These are phyloP conservation scores for Salix udensis DNA, from an alignment of 345 rosid species.

Conservation along the genomic window DNA sequence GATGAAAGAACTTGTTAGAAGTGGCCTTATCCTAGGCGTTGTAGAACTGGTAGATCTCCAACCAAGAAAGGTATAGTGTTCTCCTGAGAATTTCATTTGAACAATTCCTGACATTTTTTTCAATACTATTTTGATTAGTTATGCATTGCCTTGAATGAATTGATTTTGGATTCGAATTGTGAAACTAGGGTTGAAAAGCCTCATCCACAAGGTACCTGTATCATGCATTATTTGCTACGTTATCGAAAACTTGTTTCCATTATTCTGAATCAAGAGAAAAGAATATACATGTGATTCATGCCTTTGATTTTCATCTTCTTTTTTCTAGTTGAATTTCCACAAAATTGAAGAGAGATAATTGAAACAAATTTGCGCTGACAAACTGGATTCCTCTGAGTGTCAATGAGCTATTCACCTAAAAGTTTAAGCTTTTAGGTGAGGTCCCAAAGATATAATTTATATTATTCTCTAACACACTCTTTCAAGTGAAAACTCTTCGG, in stretches of 20 bases:
- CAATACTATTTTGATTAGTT: not conserved
- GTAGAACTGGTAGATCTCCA: constrained; percentile 85
- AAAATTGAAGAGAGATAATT: not conserved
- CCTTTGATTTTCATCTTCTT: not conserved
- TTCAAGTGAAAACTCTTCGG: too few relatives aligned
- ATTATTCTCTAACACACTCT: too few relatives aligned
- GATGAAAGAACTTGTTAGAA: constrained; percentile 56
- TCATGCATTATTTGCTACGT: not conserved
- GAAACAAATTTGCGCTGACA: not conserved
- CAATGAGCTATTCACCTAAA: too few relatives aligned
- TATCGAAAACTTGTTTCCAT: not conserved
- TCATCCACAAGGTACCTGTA: constrained; percentile 54
- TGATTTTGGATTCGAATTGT: constrained; percentile 45
- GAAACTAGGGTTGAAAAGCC: constrained; percentile 85
- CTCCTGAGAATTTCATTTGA: not conserved
- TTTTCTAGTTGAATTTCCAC: not conserved
- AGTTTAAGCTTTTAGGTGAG: too few relatives aligned
- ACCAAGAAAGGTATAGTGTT: constrained; percentile 47
- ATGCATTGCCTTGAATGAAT: constrained; percentile 5
- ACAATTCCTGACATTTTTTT: not conserved
- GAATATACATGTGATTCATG: not conserved
- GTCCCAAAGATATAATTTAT: too few relatives aligned
- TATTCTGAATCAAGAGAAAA: not conserved
- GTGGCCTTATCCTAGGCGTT: constrained; percentile 86
- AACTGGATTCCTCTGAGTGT: not conserved